A percentile compares a stretch with the other conserved stretches of the same genome.
Conservation (phyloP, 2,329 filamentous ascomycete genomes). For the Trichoderma oligosporum region DNA sequence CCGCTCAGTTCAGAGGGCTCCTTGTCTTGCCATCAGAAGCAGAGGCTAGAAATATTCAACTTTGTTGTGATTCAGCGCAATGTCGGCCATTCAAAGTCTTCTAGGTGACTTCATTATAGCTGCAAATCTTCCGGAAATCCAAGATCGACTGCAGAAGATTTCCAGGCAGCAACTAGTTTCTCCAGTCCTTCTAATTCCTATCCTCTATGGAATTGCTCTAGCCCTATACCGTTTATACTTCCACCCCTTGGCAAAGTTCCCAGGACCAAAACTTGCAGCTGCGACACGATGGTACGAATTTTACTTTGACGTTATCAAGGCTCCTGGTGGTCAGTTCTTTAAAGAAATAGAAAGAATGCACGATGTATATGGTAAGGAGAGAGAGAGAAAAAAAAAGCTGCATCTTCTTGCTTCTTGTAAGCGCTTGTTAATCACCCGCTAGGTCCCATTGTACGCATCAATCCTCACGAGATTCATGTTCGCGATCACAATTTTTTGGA, state of each 20-base stretch:
- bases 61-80: neutral
- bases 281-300: constrained; percentile 32
- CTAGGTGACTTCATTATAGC: neutral
- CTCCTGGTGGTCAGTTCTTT: constrained; percentile 27
- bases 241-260: constrained; percentile 29
- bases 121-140: neutral
- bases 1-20: neutral
- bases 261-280: constrained; percentile 34
- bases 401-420: too few relatives aligned
- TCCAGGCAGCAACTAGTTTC: neutral
- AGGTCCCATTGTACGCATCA: constrained; percentile 32
- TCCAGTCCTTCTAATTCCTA: neutral
- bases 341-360: constrained; percentile 33
- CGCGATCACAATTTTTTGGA: constrained; percentile 29
- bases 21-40: neutral
- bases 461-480: constrained; percentile 29
- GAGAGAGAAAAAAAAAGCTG: too few relatives aligned
- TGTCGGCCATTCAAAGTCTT: neutral
- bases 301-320: constrained; percentile 31
- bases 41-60: neutral
- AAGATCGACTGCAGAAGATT: neutral
- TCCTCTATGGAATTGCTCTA: neutral
- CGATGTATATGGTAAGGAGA: constrained; percentile 32
- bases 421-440: neutral
- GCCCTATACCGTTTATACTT: constrained; percentile 24